A percentile compares a stretch with the other conserved stretches of the same genome.
phyloP scores from a whole-genome alignment of 2,329 filamentous ascomycete species.

The Lachnellula subtilissima region DNA sequence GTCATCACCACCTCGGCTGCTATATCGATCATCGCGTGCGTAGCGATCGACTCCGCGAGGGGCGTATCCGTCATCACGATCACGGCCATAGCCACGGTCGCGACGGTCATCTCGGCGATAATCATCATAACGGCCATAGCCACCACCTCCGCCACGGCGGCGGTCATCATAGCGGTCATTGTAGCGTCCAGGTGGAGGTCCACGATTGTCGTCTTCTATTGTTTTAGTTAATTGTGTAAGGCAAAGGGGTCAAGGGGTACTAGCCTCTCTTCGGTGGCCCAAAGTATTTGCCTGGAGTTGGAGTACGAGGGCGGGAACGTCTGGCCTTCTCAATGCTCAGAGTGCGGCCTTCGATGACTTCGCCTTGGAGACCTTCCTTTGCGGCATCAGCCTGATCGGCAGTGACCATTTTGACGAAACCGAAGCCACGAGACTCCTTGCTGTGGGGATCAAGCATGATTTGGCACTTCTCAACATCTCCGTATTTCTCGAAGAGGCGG shows the following conservation, averaged over 20 bases:
- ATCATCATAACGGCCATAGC: conserved; percentile 24
- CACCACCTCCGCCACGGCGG: conserved; percentile 33
- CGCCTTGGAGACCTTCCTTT: conserved; percentile 92
- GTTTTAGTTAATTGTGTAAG: conserved; percentile 31
- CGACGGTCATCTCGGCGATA: conserved; percentile 39
- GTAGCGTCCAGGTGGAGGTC: conserved; percentile 37
- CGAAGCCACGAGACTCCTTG: conserved; percentile 97
- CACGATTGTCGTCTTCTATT: conserved; percentile 49
- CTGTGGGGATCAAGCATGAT: conserved; percentile 99
- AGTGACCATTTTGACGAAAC: conserved; percentile 98
- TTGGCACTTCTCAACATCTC: conserved; percentile 97
- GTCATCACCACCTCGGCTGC: conserved; percentile 34
- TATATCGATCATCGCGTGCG: conserved; percentile 12
- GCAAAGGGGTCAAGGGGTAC: conserved; percentile 42
- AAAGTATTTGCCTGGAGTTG: conserved; percentile 98
- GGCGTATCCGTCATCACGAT: conserved; percentile 34
- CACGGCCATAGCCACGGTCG: conserved; percentile 37
- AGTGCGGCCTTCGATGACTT: conserved; percentile 90
- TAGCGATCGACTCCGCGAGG: conserved; percentile 19
- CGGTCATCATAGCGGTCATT: conserved; percentile 40
- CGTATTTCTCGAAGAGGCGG: conserved; percentile 97
- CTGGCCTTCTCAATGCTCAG: conserved; percentile 99
- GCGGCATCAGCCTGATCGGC: conserved; percentile 93
- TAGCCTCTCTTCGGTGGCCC: conserved; percentile 95
- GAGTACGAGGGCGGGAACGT: conserved; percentile 87